Conservation (phyloP, 768 basidiomycete species). For the Candolleomyces aberdarensis region DNA sequence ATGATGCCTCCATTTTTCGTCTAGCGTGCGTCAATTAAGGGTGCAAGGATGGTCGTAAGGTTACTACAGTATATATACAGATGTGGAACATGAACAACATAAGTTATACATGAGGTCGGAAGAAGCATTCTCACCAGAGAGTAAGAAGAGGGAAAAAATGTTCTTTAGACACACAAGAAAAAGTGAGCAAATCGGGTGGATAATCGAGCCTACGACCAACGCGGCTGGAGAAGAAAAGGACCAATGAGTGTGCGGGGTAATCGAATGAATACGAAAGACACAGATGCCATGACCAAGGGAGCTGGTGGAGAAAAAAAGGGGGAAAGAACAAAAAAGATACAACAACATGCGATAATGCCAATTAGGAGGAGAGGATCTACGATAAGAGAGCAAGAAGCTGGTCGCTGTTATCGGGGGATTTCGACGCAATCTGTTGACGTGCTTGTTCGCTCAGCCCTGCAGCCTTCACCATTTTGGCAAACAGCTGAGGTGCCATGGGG, state of each 20-base stretch:
- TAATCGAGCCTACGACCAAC: neutral
- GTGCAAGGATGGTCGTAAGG: neutral
- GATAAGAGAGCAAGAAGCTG: slow-evolving; percentile 58
- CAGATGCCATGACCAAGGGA: neutral
- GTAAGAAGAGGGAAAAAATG: neutral
- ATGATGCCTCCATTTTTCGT: too few species aligned
- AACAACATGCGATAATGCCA: neutral
- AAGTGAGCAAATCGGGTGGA: neutral
- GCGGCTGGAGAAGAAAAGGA: neutral
- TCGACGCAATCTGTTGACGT: slow-evolving; percentile 53
- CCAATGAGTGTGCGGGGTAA: neutral
- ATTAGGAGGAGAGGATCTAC: slow-evolving; percentile 28
- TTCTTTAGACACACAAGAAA: neutral
- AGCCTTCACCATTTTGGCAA: slow-evolving; percentile 73
- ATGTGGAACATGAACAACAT: slow-evolving; percentile 8
- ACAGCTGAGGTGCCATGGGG: slow-evolving; percentile 77
- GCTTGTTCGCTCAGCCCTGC: slow-evolving; percentile 63
- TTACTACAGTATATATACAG: slow-evolving; percentile 3
- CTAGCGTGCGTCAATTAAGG: neutral
- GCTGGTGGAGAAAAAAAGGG: slow-evolving; percentile 2
- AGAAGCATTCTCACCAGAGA: neutral
- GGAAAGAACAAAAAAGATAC: neutral
- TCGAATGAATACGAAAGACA: neutral
- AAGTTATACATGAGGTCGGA: slow-evolving; percentile 6
- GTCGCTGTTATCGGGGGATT: slow-evolving; percentile 52